These are phyloP conservation scores for Candida nanaspora DNA, from an alignment of 805 yeast species.

Conservation along the genomic window DNA sequence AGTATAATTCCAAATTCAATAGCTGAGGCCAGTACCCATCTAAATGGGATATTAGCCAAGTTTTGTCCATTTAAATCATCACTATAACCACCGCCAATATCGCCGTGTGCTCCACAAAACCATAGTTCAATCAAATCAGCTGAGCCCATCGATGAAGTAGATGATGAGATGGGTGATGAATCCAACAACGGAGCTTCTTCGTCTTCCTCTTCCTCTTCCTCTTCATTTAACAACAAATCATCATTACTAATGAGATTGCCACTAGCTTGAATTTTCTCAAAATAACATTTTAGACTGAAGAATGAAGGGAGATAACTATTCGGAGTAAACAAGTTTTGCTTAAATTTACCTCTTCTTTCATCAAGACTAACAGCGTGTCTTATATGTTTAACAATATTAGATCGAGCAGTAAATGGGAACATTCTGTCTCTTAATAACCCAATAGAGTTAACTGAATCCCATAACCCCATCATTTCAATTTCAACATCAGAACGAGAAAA, in stretches of 20 bases:
- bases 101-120: slow-evolving; percentile 68
- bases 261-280: neutral
- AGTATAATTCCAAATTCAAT: slow-evolving; percentile 42
- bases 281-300: slow-evolving; percentile 8
- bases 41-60: slow-evolving; percentile 43
- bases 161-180: too few relatives aligned
- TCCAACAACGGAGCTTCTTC: too few relatives aligned
- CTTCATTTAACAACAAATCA: too few relatives aligned
- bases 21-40: slow-evolving; percentile 58
- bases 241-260: neutral
- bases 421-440: slow-evolving; percentile 50
- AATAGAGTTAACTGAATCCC: slow-evolving; percentile 65
- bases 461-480: slow-evolving; percentile 56
- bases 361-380: slow-evolving; percentile 65
- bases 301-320: slow-evolving; percentile 27
- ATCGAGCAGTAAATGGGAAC: slow-evolving; percentile 50
- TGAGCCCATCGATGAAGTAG: too few relatives aligned
- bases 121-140: slow-evolving; percentile 46
- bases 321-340: slow-evolving; percentile 46
- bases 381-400: slow-evolving; percentile 46
- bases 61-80: slow-evolving; percentile 36
- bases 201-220: too few relatives aligned
- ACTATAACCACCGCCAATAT: slow-evolving; percentile 64
- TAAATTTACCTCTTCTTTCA: slow-evolving; percentile 58
- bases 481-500: slow-evolving; percentile 40